Conservation (phyloP, 176 grass and related monocot genomes). For the Carex littledalei region DNA sequence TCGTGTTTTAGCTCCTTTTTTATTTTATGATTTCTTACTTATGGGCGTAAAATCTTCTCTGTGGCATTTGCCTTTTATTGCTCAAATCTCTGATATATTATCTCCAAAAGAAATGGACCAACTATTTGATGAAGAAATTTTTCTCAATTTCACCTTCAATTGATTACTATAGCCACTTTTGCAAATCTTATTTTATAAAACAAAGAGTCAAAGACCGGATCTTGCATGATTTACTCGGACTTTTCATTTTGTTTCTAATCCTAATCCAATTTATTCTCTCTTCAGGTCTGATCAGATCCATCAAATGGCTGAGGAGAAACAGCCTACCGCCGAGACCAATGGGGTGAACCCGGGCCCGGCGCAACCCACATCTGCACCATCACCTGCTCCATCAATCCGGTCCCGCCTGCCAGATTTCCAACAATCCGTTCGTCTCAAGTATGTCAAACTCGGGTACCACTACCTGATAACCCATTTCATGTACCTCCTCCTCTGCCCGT, state of each 20-base stretch:
- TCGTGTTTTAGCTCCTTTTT: background rate
- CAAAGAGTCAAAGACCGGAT: background rate
- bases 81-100: background rate
- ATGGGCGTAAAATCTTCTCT: background rate
- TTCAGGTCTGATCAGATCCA: background rate
- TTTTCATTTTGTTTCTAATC: slow-evolving; percentile 7
- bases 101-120: background rate
- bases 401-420: slow-evolving; percentile 61
- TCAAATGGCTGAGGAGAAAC: slow-evolving; percentile 19
- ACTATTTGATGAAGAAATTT: background rate
- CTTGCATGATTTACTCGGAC: slow-evolving; percentile 21
- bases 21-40: background rate
- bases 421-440: slow-evolving; percentile 87
- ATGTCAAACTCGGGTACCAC: slow-evolving; percentile 94
- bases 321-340: background rate
- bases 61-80: background rate
- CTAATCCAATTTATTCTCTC: background rate
- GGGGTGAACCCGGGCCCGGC: slow-evolving; percentile 8
- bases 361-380: background rate
- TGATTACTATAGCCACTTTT: background rate
- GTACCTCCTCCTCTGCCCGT: slow-evolving; percentile 68
- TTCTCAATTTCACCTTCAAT: background rate
- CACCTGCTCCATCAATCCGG: slow-evolving; percentile 21
- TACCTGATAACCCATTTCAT: slow-evolving; percentile 92
- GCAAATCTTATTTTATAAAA: background rate